A percentile compares a stretch with the other conserved stretches of the same genome.
phyloP scores from a whole-genome alignment of 192 early-diverging fungal genomes.

The Rhizophlyctis rosea region DNA sequence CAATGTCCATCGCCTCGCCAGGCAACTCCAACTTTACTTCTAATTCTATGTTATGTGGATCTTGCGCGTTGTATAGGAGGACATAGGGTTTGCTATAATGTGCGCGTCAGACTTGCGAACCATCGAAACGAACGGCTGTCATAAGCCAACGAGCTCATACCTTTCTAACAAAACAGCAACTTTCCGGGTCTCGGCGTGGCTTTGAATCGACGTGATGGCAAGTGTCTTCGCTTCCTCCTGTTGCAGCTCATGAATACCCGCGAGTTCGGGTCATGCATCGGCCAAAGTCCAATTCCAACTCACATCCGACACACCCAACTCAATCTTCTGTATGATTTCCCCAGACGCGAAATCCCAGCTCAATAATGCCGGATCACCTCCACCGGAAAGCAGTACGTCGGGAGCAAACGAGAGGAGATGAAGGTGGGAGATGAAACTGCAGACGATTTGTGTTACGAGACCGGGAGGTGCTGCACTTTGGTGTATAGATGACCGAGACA shows the following conservation, averaged over 20 bases:
- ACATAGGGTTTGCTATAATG: constrained; percentile 25
- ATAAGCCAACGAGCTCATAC: too few relatives aligned
- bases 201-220: constrained; percentile 35
- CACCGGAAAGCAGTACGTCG: constrained; percentile 67
- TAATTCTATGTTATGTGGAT: constrained; percentile 27
- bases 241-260: neutral
- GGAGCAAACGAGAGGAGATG: constrained; percentile 55
- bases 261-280: neutral
- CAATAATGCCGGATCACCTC: constrained; percentile 77
- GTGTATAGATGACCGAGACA: too few relatives aligned
- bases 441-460: neutral
- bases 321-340: constrained; percentile 62
- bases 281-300: constrained; percentile 19
- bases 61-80: constrained; percentile 41
- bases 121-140: neutral
- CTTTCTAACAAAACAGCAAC: constrained; percentile 50
- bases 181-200: constrained; percentile 31
- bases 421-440: constrained; percentile 72
- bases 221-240: neutral
- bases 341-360: constrained; percentile 73
- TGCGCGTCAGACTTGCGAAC: neutral
- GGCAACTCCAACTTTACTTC: constrained; percentile 29
- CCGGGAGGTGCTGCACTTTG: neutral
- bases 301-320: constrained; percentile 44
- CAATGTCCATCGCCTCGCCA: constrained; percentile 30